Conservation (phyloP, 192 early-diverging fungal species). For the Umbelopsis sp. region DNA sequence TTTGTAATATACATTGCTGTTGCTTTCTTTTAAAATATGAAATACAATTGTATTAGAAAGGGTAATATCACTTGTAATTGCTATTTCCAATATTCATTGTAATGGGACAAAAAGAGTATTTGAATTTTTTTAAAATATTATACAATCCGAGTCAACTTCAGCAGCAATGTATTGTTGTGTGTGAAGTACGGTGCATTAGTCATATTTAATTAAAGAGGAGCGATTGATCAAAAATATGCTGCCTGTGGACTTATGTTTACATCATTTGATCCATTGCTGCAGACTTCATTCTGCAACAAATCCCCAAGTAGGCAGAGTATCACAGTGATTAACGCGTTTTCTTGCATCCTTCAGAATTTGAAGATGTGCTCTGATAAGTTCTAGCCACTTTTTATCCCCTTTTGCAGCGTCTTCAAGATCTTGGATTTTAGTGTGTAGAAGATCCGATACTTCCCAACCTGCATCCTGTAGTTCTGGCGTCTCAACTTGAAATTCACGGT, state of each 20-base stretch:
- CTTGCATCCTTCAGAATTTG: neutral
- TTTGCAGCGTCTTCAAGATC: neutral
- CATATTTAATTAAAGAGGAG: too few relatives aligned
- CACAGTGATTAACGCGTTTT: neutral
- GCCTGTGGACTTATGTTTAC: too few relatives aligned
- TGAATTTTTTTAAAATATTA: too few relatives aligned
- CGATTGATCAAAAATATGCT: too few relatives aligned
- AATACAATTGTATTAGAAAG: neutral
- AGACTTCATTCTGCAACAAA: neutral
- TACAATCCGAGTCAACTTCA: too few relatives aligned
- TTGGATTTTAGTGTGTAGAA: neutral
- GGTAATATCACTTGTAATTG: neutral
- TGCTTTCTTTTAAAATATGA: neutral
- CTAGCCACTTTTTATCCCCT: constrained; percentile 9
- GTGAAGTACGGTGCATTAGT: too few relatives aligned
- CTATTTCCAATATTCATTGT: too few relatives aligned
- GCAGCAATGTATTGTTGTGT: too few relatives aligned
- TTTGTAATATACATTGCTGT: constrained; percentile 12
- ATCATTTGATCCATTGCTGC: too few relatives aligned
- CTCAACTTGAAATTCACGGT: neutral
- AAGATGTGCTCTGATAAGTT: constrained; percentile 7
- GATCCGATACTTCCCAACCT: constrained; percentile 8
- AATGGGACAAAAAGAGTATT: too few relatives aligned
- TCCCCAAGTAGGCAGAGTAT: constrained; percentile 6
- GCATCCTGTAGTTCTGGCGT: constrained; percentile 20